These are phyloP conservation scores for Grosmannia clavigera DNA, from an alignment of 2,329 filamentous ascomycete species.

Conservation along the genomic window DNA sequence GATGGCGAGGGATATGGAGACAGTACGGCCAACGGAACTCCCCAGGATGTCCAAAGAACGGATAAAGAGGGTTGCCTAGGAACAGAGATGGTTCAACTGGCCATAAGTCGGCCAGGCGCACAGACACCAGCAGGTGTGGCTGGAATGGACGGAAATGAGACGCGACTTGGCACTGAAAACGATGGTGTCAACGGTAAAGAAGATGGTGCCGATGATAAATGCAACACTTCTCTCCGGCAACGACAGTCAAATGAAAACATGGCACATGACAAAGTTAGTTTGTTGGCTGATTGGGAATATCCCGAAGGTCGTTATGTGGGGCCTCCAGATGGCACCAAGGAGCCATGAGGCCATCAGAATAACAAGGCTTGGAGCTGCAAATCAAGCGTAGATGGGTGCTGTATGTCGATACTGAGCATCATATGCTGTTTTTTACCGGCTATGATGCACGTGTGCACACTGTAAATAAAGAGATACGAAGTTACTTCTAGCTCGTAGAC, in stretches of 20 bases:
- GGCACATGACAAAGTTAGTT: neutral
- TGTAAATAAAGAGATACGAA: neutral
- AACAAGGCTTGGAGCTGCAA: neutral
- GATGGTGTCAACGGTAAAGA: neutral
- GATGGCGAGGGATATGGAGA: neutral
- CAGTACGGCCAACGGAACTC: neutral
- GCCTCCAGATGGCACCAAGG: neutral
- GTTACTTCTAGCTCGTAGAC: neutral
- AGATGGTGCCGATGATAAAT: neutral
- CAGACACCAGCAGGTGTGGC: neutral
- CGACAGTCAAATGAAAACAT: neutral
- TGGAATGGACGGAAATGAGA: neutral
- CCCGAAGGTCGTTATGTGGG: conserved; percentile 10
- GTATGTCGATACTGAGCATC: neutral
- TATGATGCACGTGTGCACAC: neutral
- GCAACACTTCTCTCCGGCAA: neutral
- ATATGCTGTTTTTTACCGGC: neutral
- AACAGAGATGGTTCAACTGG: conserved; percentile 11
- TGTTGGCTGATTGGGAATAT: conserved; percentile 14
- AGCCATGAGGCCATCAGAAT: neutral
- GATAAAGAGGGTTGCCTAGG: neutral
- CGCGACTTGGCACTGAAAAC: neutral
- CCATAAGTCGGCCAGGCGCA: neutral
- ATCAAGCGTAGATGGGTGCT: neutral
- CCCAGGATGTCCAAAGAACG: neutral